Evolutionary conservation across 257 asterid species (phyloP).

Genomic region (Solanum pimpinellifolium): DNA sequence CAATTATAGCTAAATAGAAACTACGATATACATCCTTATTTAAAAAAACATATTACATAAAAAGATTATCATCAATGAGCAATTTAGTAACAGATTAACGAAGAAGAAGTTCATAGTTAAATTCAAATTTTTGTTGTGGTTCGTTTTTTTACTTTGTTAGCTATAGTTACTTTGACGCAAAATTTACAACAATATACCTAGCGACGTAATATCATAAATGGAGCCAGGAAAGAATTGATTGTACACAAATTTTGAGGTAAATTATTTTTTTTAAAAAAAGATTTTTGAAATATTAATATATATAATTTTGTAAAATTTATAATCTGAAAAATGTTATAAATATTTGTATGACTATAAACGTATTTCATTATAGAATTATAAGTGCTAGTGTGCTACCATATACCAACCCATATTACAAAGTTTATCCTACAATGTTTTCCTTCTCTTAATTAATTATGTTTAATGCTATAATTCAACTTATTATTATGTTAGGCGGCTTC

Average conservation of each 20-base stretch:
- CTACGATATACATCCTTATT: too few species aligned
- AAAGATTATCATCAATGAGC: too few species aligned
- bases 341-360: neutral
- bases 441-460: neutral
- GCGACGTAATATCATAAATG: neutral
- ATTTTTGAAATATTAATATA: neutral
- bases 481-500: neutral
- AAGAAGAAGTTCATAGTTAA: neutral
- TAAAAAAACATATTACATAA: too few species aligned
- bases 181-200: neutral
- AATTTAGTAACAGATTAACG: neutral
- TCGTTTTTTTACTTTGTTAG: neutral
- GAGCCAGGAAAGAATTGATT: too few species aligned
- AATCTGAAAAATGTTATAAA: neutral
- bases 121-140: neutral
- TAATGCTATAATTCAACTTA: neutral
- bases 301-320: neutral
- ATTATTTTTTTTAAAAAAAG: neutral
- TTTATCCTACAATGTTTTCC: neutral
- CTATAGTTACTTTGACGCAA: neutral
- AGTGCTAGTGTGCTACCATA: neutral
- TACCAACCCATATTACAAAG: neutral
- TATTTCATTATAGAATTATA: neutral
- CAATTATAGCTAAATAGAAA: neutral
- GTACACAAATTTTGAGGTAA: too few species aligned